These are phyloP conservation scores for Claviceps arundinis DNA, from an alignment of 2,329 filamentous ascomycete genomes.

Conservation along the genomic window DNA sequence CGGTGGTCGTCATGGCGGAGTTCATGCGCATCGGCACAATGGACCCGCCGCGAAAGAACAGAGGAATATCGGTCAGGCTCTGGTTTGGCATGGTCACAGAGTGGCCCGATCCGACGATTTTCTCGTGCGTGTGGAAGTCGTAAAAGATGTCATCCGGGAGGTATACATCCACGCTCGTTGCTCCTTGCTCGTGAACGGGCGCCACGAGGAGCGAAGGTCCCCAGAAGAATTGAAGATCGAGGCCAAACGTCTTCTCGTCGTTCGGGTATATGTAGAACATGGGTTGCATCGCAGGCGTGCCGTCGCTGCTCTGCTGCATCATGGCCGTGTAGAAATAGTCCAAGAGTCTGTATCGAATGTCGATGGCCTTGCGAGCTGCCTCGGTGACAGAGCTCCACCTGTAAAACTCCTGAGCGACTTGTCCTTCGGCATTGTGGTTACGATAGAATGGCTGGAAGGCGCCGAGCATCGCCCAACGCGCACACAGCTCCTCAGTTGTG, in stretches of 20 bases:
- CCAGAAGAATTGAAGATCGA: slow-evolving; percentile 35
- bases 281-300: slow-evolving; percentile 52
- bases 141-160: slow-evolving; percentile 34
- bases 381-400: slow-evolving; percentile 46
- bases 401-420: slow-evolving; percentile 49
- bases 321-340: slow-evolving; percentile 67
- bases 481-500: slow-evolving; percentile 47
- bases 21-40: slow-evolving; percentile 45
- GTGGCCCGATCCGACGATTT: slow-evolving; percentile 23
- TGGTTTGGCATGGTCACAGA: slow-evolving; percentile 20
- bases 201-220: slow-evolving; percentile 30
- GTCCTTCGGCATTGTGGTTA: slow-evolving; percentile 43
- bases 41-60: slow-evolving; percentile 49
- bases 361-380: slow-evolving; percentile 53
- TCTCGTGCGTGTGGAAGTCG: slow-evolving; percentile 32
- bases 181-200: slow-evolving; percentile 28
- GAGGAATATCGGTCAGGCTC: slow-evolving; percentile 37
- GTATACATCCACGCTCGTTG: slow-evolving; percentile 28
- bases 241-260: slow-evolving; percentile 25
- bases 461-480: slow-evolving; percentile 52
- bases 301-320: slow-evolving; percentile 40
- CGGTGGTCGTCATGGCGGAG: slow-evolving; percentile 47
- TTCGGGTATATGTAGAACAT: slow-evolving; percentile 56
- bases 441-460: slow-evolving; percentile 57
- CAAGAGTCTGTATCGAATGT: slow-evolving; percentile 54